Evolutionary conservation across 768 basidiomycete species (phyloP).

Genomic region (Gyrodon lividus): DNA sequence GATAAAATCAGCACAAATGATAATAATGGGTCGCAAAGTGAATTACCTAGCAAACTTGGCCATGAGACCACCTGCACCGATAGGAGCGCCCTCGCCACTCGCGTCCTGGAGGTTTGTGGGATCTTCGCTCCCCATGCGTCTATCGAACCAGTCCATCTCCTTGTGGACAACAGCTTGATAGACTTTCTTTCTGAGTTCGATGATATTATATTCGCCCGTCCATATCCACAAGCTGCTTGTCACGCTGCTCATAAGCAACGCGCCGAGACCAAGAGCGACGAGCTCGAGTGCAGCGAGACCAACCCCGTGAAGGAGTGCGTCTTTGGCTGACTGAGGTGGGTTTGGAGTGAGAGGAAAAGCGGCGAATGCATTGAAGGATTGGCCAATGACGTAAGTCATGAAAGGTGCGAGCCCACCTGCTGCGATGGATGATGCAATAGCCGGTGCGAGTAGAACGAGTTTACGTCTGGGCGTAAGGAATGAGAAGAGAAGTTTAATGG

Average conservation of each 20-base stretch:
- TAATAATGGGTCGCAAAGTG: not conserved
- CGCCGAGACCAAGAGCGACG: constrained; percentile 60
- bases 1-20: constrained; percentile 7
- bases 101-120: constrained; percentile 36
- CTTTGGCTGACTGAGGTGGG: constrained; percentile 43
- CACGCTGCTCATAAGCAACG: constrained; percentile 69
- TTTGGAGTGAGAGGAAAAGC: constrained; percentile 46
- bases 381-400: constrained; percentile 82
- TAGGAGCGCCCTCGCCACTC: constrained; percentile 44
- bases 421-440: constrained; percentile 55
- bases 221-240: constrained; percentile 84
- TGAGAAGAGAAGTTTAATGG: constrained; percentile 65
- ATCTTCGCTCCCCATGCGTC: constrained; percentile 63
- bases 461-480: constrained; percentile 58
- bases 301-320: constrained; percentile 53
- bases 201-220: constrained; percentile 78
- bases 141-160: constrained; percentile 91
- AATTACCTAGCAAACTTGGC: constrained; percentile 81
- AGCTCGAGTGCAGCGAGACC: constrained; percentile 65
- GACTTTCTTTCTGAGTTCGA: constrained; percentile 63
- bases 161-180: constrained; percentile 65
- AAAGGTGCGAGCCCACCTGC: constrained; percentile 77
- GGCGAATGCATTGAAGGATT: constrained; percentile 72
- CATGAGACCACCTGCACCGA: constrained; percentile 90
- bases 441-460: constrained; percentile 61